Percentiles rank a stretch among this genome's conserved stretches.
These are phyloP conservation scores for Bipolaris bicolor DNA, from an alignment of 2,329 filamentous ascomycete species.

Conservation along the genomic window DNA sequence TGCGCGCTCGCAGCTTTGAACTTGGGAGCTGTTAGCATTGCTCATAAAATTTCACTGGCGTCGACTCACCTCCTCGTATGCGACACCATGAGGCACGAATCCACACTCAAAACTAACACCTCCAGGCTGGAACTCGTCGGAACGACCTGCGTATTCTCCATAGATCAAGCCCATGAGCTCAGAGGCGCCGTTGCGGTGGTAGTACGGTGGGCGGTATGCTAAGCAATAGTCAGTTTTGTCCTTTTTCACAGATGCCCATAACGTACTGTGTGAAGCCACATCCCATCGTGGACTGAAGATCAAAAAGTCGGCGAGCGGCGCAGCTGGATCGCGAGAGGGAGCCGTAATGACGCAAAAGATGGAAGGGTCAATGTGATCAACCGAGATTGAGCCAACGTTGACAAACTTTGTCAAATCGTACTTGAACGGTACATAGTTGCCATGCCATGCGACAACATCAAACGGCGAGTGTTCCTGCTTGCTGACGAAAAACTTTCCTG, in stretches of 20 bases:
- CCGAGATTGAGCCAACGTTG: slow-evolving; percentile 73
- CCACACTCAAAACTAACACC: slow-evolving; percentile 70
- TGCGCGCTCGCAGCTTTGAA: slow-evolving; percentile 62
- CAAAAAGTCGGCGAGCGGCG: slow-evolving; percentile 69
- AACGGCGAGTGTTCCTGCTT: slow-evolving; percentile 74
- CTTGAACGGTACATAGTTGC: slow-evolving; percentile 77
- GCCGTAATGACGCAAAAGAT: slow-evolving; percentile 74
- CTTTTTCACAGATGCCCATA: not conserved
- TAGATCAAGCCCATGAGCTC: slow-evolving; percentile 71
- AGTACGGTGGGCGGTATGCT: slow-evolving; percentile 59
- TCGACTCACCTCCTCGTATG: slow-evolving; percentile 56
- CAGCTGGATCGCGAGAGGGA: slow-evolving; percentile 62
- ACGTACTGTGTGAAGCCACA: slow-evolving; percentile 59
- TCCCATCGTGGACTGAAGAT: slow-evolving; percentile 71
- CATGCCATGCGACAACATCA: slow-evolving; percentile 81
- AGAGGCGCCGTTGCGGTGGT: slow-evolving; percentile 69
- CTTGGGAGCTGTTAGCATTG: not conserved
- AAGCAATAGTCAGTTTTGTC: not conserved
- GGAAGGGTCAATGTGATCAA: slow-evolving; percentile 78
- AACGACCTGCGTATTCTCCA: slow-evolving; percentile 60
- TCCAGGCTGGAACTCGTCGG: slow-evolving; percentile 64
- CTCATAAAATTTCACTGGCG: not conserved
- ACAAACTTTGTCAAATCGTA: slow-evolving; percentile 81
- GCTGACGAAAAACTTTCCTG: slow-evolving; percentile 69
- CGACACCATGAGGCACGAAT: slow-evolving; percentile 70